Evolutionary conservation across 805 yeast species (phyloP).

Genomic region (Isabelozyma gotoi): DNA sequence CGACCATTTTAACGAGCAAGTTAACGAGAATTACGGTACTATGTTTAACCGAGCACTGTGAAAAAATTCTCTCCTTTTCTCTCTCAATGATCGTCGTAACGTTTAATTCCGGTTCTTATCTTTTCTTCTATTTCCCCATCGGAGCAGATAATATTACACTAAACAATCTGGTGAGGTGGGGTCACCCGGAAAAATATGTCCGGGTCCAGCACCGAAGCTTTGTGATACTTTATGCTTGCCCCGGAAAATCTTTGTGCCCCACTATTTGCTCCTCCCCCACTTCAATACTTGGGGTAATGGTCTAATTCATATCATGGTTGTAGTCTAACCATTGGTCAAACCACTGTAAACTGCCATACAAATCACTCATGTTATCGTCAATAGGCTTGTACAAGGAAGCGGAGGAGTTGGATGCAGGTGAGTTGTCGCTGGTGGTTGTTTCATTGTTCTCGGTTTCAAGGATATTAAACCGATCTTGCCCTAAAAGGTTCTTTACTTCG

Average conservation of each 20-base stretch:
- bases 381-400: background rate
- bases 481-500: background rate
- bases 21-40: too few relatives aligned
- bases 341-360: slow-evolving; percentile 51
- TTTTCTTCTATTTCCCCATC: too few relatives aligned
- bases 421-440: background rate
- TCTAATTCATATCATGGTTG: slow-evolving; percentile 11
- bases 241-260: background rate
- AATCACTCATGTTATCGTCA: slow-evolving; percentile 8
- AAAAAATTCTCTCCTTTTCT: too few relatives aligned
- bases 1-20: too few relatives aligned
- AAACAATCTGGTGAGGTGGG: too few relatives aligned
- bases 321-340: slow-evolving; percentile 52
- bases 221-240: too few relatives aligned
- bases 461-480: background rate
- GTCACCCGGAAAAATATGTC: too few relatives aligned
- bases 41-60: too few relatives aligned
- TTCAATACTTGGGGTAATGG: background rate
- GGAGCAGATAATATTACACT: too few relatives aligned
- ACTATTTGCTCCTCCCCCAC: background rate
- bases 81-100: too few relatives aligned
- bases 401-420: background rate
- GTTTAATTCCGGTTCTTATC: too few relatives aligned
- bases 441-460: background rate
- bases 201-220: too few relatives aligned